Evolutionary conservation across 106 monocot species (phyloP), one percentile per base, ranked within the genome.

Genomic region (Cymbidium sinense): DNA sequence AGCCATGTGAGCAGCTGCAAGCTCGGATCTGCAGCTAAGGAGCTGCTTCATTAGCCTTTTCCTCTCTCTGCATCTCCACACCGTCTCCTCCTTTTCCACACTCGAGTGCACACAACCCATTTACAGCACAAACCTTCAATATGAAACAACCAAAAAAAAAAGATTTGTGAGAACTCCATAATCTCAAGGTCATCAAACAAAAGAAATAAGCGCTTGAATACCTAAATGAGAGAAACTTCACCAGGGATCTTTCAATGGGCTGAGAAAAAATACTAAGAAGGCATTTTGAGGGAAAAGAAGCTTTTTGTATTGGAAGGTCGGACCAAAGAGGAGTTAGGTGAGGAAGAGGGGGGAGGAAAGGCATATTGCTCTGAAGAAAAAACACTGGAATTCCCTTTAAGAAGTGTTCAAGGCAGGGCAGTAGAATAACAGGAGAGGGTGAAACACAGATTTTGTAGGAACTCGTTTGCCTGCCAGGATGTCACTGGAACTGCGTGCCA

Each of bases 91-190:
- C 70, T 85, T 83, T 44, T 92, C 86, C 73, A 88, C 80, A 36
- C 80, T 91, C 11, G n/a, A 95, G 51, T 78, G 35, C 10, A 80
- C 83, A 61, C 95, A 95, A 17, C 95, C 95, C 95, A 95, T 95
- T 75, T 41, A 29, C 33, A 43, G 28, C 36, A 70, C 65, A 33
- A 67, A 67, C 33, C 67, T 33, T 62, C 61, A 27, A 1, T 25
- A 47, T 47, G 13, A 47, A 47, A 47, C 47, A 47, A 47, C 37
- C 11, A 47, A 58, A n/a, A 58, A 58, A 23, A 7, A 58, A 23
- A 58, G 58, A 58, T 7, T 58, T n/a, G 58, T 58, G 23, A 13
- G 8, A 58, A 58, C n/a, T 23, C 11, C 58, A 23, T 67, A 33
- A 31, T 33, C 8, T 67, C 3, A 2, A 13, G 0, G 13, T 15